Base-by-base conservation (phyloP, 129 eudicot species). In the Escallonia rubra region DNA sequence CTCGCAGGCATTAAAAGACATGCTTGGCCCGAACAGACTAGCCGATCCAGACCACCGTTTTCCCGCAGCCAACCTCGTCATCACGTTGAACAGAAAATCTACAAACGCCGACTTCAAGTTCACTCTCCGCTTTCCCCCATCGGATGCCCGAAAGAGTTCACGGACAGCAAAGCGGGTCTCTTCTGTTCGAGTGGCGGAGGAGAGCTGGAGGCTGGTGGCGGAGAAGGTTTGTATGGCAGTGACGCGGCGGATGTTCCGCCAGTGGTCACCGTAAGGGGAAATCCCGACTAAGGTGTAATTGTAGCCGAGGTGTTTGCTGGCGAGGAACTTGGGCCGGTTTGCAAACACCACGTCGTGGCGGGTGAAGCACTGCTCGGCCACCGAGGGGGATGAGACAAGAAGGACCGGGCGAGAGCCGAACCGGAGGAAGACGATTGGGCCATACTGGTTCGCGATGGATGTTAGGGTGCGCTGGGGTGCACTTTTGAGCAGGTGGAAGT, bases 401-500 rank as follows among this genome's bases (percentile, higher is more conserved):
- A 71, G 11, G 11, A 71, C 57, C 0, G 63, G 61, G 10, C 12
- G 62, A 6, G 53, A 41, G 0, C 75, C 75, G 4, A 71, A 41
- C 3, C 75, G 68, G 3, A 71, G 75, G 43, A 59, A n/a, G 43
- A 71, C 41, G 6, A 71, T 16, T 0, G 63, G 75, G 51, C 75
- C 68, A 48, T 71, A 61, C 23, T 71, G 34, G 34, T 23, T 23
- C 34, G 34, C 34, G 34, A 23, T 0, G 34, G 34, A 23, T 23
- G 34, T 23, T 23, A 23, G 34, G 34, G 34, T 23, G 34, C 34
- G 34, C 1, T 23, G 34, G 34, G 34, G 34, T 23, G 34, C 34
- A 23, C 34, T 23, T 23, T 23, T 23, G 34, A 23, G 34, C 0
- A 23, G 34, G 34, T 23, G 34, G 34, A 23, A 23, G 34, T 23